A percentile compares a stretch with the other conserved stretches of the same genome.
These are phyloP conservation scores for Sporothrix pseudoabietina DNA, from an alignment of 2,329 filamentous ascomycete species.

Conservation along the genomic window DNA sequence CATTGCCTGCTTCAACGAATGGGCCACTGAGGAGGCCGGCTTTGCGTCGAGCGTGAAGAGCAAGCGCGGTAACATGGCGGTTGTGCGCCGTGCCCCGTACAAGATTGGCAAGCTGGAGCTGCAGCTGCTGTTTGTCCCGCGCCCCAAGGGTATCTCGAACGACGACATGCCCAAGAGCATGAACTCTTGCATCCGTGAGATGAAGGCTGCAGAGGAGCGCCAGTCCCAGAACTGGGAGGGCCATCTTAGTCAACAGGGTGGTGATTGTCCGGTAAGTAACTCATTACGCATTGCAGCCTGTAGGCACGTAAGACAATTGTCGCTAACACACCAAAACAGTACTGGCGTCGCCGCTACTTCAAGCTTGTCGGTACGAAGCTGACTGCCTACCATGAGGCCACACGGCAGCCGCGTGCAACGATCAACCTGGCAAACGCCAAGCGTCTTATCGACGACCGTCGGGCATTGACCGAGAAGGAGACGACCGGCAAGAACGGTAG, in stretches of 20 bases:
- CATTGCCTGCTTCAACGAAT: slow-evolving; percentile 96
- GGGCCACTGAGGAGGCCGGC: slow-evolving; percentile 82
- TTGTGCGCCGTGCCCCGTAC: slow-evolving; percentile 88
- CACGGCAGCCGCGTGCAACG: slow-evolving; percentile 89
- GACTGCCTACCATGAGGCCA: slow-evolving; percentile 94
- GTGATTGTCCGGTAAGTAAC: slow-evolving; percentile 86
- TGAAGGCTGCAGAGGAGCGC: slow-evolving; percentile 84
- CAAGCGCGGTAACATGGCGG: slow-evolving; percentile 73
- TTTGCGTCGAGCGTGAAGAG: slow-evolving; percentile 89
- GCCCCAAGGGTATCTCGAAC: slow-evolving; percentile 81
- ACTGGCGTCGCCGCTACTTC: slow-evolving; percentile 98
- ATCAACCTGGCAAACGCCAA: slow-evolving; percentile 94
- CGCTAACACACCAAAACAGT: slow-evolving; percentile 57
- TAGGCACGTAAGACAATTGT: not conserved
- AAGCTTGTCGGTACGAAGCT: slow-evolving; percentile 88
- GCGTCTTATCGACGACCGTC: slow-evolving; percentile 90
- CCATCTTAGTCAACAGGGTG: slow-evolving; percentile 91
- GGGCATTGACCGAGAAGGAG: slow-evolving; percentile 79
- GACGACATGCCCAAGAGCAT: slow-evolving; percentile 99
- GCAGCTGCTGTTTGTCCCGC: slow-evolving; percentile 91
- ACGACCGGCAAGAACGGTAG: slow-evolving; percentile 74
- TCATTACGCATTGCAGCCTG: not conserved
- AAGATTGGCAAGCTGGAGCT: slow-evolving; percentile 92
- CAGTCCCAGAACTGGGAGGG: slow-evolving; percentile 81
- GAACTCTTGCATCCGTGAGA: slow-evolving; percentile 91